phyloP scores from a whole-genome alignment of 2,329 filamentous ascomycete species.

The Colletotrichum navitas region DNA sequence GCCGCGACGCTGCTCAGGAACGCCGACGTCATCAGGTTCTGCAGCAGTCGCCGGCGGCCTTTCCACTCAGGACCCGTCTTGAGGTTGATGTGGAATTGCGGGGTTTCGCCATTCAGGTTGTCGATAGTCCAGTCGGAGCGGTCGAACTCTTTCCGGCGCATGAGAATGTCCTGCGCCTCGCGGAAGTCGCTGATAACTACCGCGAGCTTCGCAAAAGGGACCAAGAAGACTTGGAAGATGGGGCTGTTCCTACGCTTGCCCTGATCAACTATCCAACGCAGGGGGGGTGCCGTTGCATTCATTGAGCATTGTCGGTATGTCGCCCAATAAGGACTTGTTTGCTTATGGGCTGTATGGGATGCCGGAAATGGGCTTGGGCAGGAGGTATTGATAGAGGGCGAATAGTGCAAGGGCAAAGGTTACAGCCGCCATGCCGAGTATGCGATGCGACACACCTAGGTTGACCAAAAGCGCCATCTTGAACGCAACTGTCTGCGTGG shows the following conservation, averaged over 20 bases:
- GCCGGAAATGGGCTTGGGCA: constrained; percentile 58
- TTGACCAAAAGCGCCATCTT: neutral
- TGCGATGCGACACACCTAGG: neutral
- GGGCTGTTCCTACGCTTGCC: constrained; percentile 52
- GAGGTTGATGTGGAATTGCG: constrained; percentile 50
- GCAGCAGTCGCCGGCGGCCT: constrained; percentile 50
- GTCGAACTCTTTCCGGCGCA: constrained; percentile 60
- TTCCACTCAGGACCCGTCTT: constrained; percentile 50
- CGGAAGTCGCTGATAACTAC: constrained; percentile 56
- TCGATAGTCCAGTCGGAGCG: constrained; percentile 45
- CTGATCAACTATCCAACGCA: neutral
- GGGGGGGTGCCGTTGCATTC: constrained; percentile 39
- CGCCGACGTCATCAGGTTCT: constrained; percentile 53
- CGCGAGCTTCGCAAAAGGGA: constrained; percentile 56
- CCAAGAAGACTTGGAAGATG: constrained; percentile 61
- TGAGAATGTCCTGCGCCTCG: constrained; percentile 56
- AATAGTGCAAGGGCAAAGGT: neutral
- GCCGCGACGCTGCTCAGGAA: constrained; percentile 51
- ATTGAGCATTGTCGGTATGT: constrained; percentile 54
- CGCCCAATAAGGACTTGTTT: constrained; percentile 53
- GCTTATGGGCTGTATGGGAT: constrained; percentile 59
- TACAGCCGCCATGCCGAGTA: neutral
- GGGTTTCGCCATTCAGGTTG: constrained; percentile 50
- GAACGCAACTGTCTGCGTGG: neutral
- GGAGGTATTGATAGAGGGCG: constrained; percentile 3